Evolutionary conservation across 202 grass and related monocot species (phyloP).

Genomic region (Digitaria exilis): DNA sequence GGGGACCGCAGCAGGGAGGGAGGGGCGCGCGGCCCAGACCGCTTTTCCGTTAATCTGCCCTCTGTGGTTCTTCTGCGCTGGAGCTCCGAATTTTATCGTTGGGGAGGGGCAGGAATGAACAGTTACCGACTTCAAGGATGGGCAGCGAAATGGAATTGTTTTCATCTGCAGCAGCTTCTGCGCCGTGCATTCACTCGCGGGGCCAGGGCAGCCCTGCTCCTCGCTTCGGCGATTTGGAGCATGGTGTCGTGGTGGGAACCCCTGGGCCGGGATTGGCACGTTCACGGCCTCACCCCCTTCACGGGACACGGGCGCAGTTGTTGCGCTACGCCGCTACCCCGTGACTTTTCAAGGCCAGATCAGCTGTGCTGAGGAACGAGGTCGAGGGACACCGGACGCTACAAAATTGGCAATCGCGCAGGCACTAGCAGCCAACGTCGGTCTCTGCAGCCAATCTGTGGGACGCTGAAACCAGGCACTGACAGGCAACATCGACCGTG

Average conservation of each 20-base stretch:
- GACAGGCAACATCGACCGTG: not conserved
- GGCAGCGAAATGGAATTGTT: slow-evolving; percentile 20
- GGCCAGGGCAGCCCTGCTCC: not conserved
- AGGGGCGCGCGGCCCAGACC: too few species aligned
- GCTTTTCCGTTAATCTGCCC: not conserved
- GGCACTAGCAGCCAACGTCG: too few species aligned
- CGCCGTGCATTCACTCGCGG: not conserved
- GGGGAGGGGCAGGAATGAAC: not conserved
- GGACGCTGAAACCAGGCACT: not conserved
- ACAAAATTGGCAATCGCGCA: not conserved
- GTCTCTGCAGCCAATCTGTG: too few species aligned
- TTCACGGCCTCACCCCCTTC: too few species aligned
- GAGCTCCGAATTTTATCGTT: slow-evolving; percentile 3
- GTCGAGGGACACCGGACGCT: not conserved
- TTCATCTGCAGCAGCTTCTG: not conserved
- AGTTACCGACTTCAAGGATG: slow-evolving; percentile 21
- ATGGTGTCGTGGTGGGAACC: not conserved
- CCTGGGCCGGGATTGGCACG: not conserved
- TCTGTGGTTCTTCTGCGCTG: not conserved
- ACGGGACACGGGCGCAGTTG: not conserved
- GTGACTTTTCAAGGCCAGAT: not conserved
- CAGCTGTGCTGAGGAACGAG: too few species aligned
- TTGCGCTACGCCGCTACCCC: not conserved
- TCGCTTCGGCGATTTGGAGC: slow-evolving; percentile 5
- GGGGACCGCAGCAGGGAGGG: too few species aligned